Base-by-base conservation (phyloP, 345 rosid genomes). In the Eucalyptus marginata region DNA sequence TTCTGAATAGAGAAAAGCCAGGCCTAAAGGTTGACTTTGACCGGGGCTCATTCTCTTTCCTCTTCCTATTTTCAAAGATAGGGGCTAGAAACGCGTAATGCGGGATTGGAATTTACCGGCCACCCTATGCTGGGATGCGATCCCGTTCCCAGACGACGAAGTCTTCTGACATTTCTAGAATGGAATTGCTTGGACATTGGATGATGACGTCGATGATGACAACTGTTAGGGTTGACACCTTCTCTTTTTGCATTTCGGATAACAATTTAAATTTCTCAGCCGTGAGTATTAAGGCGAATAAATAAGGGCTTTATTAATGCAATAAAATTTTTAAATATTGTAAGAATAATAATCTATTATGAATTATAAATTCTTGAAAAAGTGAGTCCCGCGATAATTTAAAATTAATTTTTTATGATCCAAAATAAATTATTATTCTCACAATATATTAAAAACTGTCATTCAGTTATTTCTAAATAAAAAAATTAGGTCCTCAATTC, bases 381-480 rank as follows among this genome's bases (percentile, higher is more conserved):
- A 3, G 20, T 20, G 8, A 52, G 25, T 18, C 10, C 10, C 58
- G 8, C 2, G 1, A 52, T 52, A 52, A 18, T 52, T 52, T 52
- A 52, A 52, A 52, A 52, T 52, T 18, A 18, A 7, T 52, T 52
- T 52, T 52, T 52, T 18, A 52, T 52, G 25, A 52, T 52, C 5
- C 1, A n/a, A 7, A 64, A 56, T 59, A 12, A 0, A 62, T 5
- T 3, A 27, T 52, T 52, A 52, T 52, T 52, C 58, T 52, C 5
- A 7, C 1, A 52, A 20, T 18, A 52, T 1, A 52, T 52, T 52
- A 18, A 52, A 52, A 8, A 52, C 1, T 0, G 2, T 18, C 0
- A 52, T 20, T 1, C 8, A 20, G 0, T 18, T 2, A 52, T 52
- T 52, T 52, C 0, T 18, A 10, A 56, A 56, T 56, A 56, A 56